phyloP scores from a whole-genome alignment of 306 rosid genomes.

The Ochetophila trinervis region DNA sequence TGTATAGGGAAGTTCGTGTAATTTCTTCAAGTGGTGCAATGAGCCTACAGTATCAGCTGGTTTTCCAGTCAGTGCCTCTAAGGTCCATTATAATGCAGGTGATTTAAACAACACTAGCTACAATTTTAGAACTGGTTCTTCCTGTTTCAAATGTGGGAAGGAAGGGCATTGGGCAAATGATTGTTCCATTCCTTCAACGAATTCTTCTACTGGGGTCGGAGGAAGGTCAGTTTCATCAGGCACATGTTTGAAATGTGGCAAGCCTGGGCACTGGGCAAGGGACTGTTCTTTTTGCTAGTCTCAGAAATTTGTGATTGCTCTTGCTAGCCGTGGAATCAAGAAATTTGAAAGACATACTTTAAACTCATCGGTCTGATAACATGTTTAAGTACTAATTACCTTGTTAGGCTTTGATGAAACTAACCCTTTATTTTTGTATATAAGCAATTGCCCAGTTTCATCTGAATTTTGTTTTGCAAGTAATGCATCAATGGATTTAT shows the following conservation, averaged over 20 bases:
- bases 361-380: background rate
- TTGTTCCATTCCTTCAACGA: constrained; percentile 30
- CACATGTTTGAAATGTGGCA: constrained; percentile 45
- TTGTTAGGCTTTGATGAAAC: no score
- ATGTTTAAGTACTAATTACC: no score
- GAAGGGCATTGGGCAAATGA: constrained; percentile 62
- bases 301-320: constrained; percentile 1
- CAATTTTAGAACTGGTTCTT: constrained; percentile 28
- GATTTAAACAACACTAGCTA: constrained; percentile 23
- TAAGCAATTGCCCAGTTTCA: no score
- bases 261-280: constrained; percentile 55
- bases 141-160: constrained; percentile 48
- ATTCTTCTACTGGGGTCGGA: constrained; percentile 27
- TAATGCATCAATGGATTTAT: background rate
- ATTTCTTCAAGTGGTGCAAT: constrained; percentile 61
- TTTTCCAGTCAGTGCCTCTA: constrained; percentile 5
- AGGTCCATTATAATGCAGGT: constrained; percentile 6
- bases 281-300: constrained; percentile 36
- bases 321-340: background rate
- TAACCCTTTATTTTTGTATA: background rate
- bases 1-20: constrained; percentile 41
- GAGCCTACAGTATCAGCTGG: constrained; percentile 28
- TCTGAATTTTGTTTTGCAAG: constrained; percentile 5
- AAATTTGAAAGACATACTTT: background rate
- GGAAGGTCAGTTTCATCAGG: constrained; percentile 28